phyloP scores from a whole-genome alignment of 2,329 filamentous ascomycete species.

The Aspergillus felis region DNA sequence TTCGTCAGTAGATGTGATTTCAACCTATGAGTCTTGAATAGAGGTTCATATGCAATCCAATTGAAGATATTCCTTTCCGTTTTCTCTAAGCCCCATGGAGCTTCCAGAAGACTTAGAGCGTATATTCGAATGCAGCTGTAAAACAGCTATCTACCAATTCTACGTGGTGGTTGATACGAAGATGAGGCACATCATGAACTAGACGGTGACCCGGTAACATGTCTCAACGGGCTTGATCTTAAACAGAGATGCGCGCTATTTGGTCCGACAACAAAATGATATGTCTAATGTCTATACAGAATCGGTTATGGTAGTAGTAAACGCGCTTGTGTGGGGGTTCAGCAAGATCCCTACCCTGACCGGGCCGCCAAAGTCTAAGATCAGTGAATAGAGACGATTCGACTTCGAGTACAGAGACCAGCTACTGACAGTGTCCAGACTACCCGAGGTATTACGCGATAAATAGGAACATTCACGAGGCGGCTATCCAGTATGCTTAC shows the following conservation, averaged over 20 bases:
- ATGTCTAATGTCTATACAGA: too few relatives aligned
- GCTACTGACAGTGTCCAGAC: background rate
- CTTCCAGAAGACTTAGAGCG: too few relatives aligned
- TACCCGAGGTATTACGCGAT: background rate
- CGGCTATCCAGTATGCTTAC: background rate
- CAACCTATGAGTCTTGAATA: background rate
- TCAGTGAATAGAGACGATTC: background rate
- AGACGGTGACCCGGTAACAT: too few relatives aligned
- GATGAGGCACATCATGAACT: too few relatives aligned
- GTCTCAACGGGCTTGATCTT: too few relatives aligned
- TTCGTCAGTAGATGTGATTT: background rate
- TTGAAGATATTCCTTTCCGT: background rate
- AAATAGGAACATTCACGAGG: background rate
- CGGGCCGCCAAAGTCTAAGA: background rate
- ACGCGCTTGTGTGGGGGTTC: background rate
- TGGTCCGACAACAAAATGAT: too few relatives aligned
- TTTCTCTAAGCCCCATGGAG: background rate
- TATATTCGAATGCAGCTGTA: too few relatives aligned
- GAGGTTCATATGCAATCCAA: background rate
- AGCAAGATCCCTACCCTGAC: background rate
- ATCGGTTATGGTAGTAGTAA: background rate
- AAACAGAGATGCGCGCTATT: too few relatives aligned
- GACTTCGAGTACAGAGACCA: background rate
- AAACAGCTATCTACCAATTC: too few relatives aligned
- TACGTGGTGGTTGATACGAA: too few relatives aligned